Evolutionary conservation across 306 rosid species (phyloP).

Genomic region (Vigna radiata): DNA sequence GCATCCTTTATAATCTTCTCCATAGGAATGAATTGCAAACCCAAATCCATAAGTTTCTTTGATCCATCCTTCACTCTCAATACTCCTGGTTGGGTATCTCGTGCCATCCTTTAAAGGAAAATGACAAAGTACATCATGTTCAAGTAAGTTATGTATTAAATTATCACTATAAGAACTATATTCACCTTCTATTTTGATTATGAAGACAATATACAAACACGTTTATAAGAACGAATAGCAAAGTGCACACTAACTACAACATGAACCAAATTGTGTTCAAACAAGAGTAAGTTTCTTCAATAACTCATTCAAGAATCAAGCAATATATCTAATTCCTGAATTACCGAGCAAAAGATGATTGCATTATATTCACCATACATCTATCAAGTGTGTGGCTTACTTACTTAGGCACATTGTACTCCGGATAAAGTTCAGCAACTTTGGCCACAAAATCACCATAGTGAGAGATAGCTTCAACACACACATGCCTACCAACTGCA

Average conservation of each 20-base stretch:
- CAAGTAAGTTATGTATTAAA: constrained; percentile 23
- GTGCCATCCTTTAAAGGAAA: constrained; percentile 56
- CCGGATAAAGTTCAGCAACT: constrained; percentile 84
- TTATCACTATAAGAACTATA: not conserved
- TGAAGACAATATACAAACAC: no score
- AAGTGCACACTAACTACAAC: no score
- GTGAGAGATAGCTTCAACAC: constrained; percentile 82
- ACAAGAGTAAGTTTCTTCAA: constrained; percentile 23
- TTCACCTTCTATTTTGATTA: no score
- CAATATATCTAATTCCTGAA: not conserved
- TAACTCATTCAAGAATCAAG: constrained; percentile 24
- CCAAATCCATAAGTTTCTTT: constrained; percentile 74
- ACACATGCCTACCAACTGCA: constrained; percentile 81
- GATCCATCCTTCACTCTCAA: constrained; percentile 69
- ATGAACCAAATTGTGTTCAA: constrained; percentile 30
- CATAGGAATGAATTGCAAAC: constrained; percentile 79
- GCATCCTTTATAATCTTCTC: constrained; percentile 88
- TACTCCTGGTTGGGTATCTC: constrained; percentile 82
- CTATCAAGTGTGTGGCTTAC: constrained; percentile 27
- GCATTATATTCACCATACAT: constrained; percentile 6
- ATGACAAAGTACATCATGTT: constrained; percentile 12
- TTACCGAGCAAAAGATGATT: not conserved
- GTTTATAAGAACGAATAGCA: no score
- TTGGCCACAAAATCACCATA: constrained; percentile 86
- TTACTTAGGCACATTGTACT: constrained; percentile 73